Evolutionary conservation across 805 yeast genomes (phyloP), one percentile per base, ranked within the genome.

Genomic region (Yamadazyma olivae): DNA sequence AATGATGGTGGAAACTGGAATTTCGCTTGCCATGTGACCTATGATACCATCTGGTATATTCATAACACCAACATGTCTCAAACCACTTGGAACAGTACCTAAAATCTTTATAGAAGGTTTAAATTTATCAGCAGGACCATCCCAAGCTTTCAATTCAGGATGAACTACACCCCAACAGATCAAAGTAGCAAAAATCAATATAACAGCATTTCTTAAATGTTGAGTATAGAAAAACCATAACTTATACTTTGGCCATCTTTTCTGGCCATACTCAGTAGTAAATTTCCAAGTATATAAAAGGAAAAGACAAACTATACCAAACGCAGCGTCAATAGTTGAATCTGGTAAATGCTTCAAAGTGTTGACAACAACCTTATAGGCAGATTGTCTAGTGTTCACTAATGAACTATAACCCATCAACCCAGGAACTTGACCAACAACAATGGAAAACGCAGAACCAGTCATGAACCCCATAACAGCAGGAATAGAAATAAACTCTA

Each of bases 401-500:
- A 46, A 40, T 13, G 64, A 76, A 48, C 56, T 70, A 63, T 71
- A 83, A 13, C 97, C 97, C 84, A 90, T 72, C 40, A 90, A 70
- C 4, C 71, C 83, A 4, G 97, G 95, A 5, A 90, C 80, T 65
- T 90, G 97, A 17, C 97, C 97, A 41, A 70, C 60, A 23, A 83
- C 70, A 54, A 90, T 90, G 51, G 71, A 81, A 51, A 90, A 74
- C 2, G 97, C 96, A 4, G 96, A 89, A 35, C 97, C 97, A 22
- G 91, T 75, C 91, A 90, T 90, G 67, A 89, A 90, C 0, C 97
- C 97, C 62, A 88, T 71, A 27, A 90, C 95, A 1, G 96, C 95
- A 30, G 96, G 96, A 53, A 82, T 70, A 3, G 96, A 87, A 51
- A 90, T 88, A 55, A 84, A 79, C 59, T 90, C 97, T 29, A 90